Evolutionary conservation across 805 yeast genomes (phyloP).

Genomic region (Yamadazyma philogaea): DNA sequence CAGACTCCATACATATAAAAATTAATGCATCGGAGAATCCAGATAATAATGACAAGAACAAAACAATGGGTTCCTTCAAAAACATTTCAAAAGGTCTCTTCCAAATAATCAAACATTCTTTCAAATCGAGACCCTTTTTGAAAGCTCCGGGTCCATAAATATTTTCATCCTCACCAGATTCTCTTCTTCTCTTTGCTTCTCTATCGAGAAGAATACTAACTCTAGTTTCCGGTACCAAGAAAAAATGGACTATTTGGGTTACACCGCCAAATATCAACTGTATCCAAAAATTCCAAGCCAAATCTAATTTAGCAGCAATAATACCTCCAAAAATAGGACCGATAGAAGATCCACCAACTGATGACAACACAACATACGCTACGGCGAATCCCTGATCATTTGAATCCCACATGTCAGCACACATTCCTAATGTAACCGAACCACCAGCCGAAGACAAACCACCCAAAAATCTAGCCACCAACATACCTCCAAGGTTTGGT

Average conservation of each 20-base stretch:
- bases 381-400: slow-evolving; percentile 31
- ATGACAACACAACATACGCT: slow-evolving; percentile 30
- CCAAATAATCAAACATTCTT: slow-evolving; percentile 31
- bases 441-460: slow-evolving; percentile 34
- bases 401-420: slow-evolving; percentile 34
- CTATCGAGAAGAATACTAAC: slow-evolving; percentile 30
- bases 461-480: slow-evolving; percentile 26
- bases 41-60: slow-evolving; percentile 35
- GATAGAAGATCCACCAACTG: slow-evolving; percentile 29
- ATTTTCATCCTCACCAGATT: slow-evolving; percentile 28
- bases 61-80: slow-evolving; percentile 36
- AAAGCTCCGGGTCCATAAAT: slow-evolving; percentile 37
- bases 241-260: slow-evolving; percentile 30
- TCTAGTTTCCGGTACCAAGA: slow-evolving; percentile 35
- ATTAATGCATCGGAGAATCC: slow-evolving; percentile 43
- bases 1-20: slow-evolving; percentile 38
- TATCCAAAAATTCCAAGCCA: slow-evolving; percentile 29
- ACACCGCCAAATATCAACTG: slow-evolving; percentile 36
- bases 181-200: slow-evolving; percentile 35
- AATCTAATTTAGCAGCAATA: slow-evolving; percentile 38
- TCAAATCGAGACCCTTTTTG: slow-evolving; percentile 17
- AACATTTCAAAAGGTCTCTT: slow-evolving; percentile 40
- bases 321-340: slow-evolving; percentile 29
- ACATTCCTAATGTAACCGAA: slow-evolving; percentile 32
- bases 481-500: slow-evolving; percentile 25